Conservation (phyloP, 306 rosid genomes). For the Cicer arietinum region DNA sequence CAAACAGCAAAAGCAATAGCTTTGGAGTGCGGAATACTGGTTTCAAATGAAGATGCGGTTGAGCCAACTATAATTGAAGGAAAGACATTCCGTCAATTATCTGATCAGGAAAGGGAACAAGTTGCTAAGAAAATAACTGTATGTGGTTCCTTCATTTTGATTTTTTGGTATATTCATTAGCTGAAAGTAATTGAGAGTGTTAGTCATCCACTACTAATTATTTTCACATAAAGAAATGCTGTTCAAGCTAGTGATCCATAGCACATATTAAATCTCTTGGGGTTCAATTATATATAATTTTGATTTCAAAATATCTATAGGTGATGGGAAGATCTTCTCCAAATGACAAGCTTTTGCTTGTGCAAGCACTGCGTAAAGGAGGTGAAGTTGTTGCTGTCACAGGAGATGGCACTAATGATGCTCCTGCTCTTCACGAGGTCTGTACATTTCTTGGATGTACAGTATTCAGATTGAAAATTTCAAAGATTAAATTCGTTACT, state of each 20-base stretch:
- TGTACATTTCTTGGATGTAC: conserved; percentile 49
- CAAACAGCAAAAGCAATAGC: conserved; percentile 97
- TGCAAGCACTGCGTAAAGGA: conserved; percentile 87
- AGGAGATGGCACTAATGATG: conserved; percentile 99
- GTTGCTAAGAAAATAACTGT: conserved; percentile 72
- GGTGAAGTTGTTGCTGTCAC: conserved; percentile 99
- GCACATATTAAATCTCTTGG: not conserved
- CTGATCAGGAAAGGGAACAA: conserved; percentile 83
- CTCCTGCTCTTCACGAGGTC: conserved; percentile 99
- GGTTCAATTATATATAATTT: not conserved
- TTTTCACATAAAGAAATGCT: conserved; percentile 29
- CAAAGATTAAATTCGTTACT: conserved; percentile 5
- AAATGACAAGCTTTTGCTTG: conserved; percentile 96
- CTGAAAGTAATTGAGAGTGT: conserved; percentile 29
- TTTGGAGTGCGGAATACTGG: conserved; percentile 89
- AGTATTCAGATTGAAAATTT: not conserved
- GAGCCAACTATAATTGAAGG: conserved; percentile 92
- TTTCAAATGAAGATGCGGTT: conserved; percentile 63
- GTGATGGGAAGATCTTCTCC: conserved; percentile 99
- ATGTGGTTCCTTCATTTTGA: conserved; percentile 41
- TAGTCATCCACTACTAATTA: conserved; percentile 16
- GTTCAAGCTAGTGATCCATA: conserved; percentile 16
- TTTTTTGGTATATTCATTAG: conserved; percentile 32
- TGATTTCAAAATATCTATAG: conserved; percentile 49
- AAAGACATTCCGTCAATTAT: conserved; percentile 70